Evolutionary conservation across 1,284 basidiomycete genomes (phyloP), one percentile per base, ranked within the genome.

Genomic region (Chalciporus sp.): DNA sequence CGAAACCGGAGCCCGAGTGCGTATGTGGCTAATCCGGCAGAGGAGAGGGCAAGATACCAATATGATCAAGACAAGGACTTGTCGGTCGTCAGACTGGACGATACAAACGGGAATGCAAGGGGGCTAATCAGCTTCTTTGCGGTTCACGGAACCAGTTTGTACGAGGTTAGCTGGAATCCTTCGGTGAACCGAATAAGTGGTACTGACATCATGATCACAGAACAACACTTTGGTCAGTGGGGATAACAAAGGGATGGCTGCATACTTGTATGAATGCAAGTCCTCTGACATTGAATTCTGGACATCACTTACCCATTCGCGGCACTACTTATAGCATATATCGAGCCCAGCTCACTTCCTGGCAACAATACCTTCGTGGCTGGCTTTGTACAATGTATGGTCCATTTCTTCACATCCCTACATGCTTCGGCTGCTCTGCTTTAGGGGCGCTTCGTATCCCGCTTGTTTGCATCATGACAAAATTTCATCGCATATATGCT

Each of bases 211-310:
- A 53, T 19, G 31, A 47, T 14, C 37, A 26, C 57, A 89, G 86
- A 92, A 91, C 64, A 91, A 90, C 58, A 90, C 89, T 0, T 74
- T 91, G 10, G 79, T 92, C 29, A 90, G 86, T 66, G 73, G 78
- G 5, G 89, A 91, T 68, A 91, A 91, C 73, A 92, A 92, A 66
- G 90, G 90, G 23, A 90, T 92, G 86, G 88, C 89, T 5, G 88
- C 88, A 10, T 86, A 82, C 66, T 65, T 91, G 14, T 91, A 89
- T 57, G 90, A 91, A 75, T 72, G 86, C 86, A 57, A 45, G 76
- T 57, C 1, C 45, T 31, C 6, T 29, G 28, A 23, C 29, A 3
- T 31, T n/a, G 20, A 7, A 11, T 35, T 35, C 17, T 10, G 3
- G 19, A 20, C 5, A 7, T n/a, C 42, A 29, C 42, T 39, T 10